A percentile compares a stretch with the other conserved stretches of the same genome.
Conservation (phyloP, 805 yeast genomes). For the Huiozyma sinensis region DNA sequence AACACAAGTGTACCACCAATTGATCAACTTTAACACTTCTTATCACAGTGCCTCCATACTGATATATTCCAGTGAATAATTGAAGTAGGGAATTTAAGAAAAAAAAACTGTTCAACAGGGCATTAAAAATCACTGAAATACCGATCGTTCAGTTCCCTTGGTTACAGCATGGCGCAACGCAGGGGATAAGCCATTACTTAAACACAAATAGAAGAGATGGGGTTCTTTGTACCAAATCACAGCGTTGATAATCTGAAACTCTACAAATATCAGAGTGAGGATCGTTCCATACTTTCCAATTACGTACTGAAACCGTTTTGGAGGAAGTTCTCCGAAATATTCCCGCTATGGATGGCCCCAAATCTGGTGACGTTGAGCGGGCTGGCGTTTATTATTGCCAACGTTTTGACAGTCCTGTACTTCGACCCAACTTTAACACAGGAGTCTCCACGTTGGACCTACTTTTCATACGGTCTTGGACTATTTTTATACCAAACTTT, state of each 20-base stretch:
- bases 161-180: no score
- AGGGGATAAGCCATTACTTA: no score
- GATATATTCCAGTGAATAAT: no score
- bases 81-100: no score
- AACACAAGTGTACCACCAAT: no score
- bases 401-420: slow-evolving; percentile 55
- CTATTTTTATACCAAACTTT: slow-evolving; percentile 87
- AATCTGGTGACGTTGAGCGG: slow-evolving; percentile 81
- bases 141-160: no score
- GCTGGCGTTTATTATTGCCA: slow-evolving; percentile 54
- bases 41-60: no score
- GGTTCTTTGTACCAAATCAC: slow-evolving; percentile 49
- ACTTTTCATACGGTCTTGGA: slow-evolving; percentile 68
- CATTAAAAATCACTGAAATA: no score
- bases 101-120: no score
- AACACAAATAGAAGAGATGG: slow-evolving; percentile 34
- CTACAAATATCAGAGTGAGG: slow-evolving; percentile 65
- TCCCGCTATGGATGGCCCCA: slow-evolving; percentile 88
- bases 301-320: slow-evolving; percentile 75
- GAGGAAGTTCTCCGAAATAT: slow-evolving; percentile 56
- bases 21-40: no score
- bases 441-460: slow-evolving; percentile 67
- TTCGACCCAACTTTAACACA: slow-evolving; percentile 59
- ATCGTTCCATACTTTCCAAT: slow-evolving; percentile 71
- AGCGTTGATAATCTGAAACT: slow-evolving; percentile 42